Evolutionary conservation across 345 rosid species (phyloP), one percentile per base, ranked within the genome.

Genomic region (Syzygium aromaticum): DNA sequence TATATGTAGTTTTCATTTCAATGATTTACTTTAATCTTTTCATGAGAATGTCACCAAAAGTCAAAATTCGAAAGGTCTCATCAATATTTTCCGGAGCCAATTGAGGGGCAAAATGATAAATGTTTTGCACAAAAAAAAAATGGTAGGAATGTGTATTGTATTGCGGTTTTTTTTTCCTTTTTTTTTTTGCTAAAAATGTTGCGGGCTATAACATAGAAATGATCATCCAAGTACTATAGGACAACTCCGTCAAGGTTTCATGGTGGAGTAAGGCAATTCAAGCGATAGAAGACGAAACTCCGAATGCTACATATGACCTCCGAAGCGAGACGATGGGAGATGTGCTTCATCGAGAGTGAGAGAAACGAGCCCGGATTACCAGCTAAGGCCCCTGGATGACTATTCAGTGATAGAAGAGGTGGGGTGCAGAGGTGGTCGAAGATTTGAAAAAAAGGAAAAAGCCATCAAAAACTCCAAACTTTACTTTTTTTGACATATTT

Each of bases 1-100:
- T 0, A 8, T 0, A n/a, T 14, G 38, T 13, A 16, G 0, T 61
- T 61, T 61, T 13, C 73, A n/a, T 61, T 27, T 6, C 12, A n/a
- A 27, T 61, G 6, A 12, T n/a, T 0, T 61, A 3, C 30, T 27
- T 27, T 61, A 5, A n/a, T n/a, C 4, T 61, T 61, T 61, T 12
- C 1, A 2, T 61, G 8, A 12, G 17, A n/a, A n/a, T 0, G 30
- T n/a, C 17, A n/a, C 17, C 28, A n/a, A n/a, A 27, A n/a, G 8
- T 61, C 67, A 13, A 61, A 61, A 61, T 27, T 61, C 19, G n/a
- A 61, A 61, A 61, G 1, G 17, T 0, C 3, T 11, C 3, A 2
- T 11, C 27, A 27, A 59, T 14, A 11, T 59, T 57, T 27, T 27
- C 11, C 25, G 64, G 64, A 25, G 28, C 16, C 64, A n/a, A 61